Evolutionary conservation across 1,139 yeast genomes (phyloP).

Genomic region (Candida pseudoviswanathii): DNA sequence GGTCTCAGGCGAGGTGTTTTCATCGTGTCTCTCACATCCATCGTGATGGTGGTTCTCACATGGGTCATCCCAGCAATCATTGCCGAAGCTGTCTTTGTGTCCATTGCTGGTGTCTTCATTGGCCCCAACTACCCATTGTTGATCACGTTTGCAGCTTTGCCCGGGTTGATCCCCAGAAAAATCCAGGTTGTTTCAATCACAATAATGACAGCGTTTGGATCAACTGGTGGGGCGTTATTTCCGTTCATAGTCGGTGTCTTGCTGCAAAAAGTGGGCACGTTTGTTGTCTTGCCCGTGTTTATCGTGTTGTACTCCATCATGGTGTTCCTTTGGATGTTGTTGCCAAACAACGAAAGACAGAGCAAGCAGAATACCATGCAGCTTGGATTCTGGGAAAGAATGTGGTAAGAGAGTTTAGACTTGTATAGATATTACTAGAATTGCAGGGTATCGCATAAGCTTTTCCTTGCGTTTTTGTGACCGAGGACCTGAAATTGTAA

Average conservation of each 20-base stretch:
- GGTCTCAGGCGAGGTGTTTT: slow-evolving; percentile 55
- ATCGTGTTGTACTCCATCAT: slow-evolving; percentile 41
- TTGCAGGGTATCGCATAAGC: background rate
- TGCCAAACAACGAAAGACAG: slow-evolving; percentile 42
- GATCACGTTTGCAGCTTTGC: slow-evolving; percentile 43
- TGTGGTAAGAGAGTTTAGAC: slow-evolving; percentile 19
- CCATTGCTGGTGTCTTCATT: slow-evolving; percentile 49
- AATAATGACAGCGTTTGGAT: slow-evolving; percentile 60
- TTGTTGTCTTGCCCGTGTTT: slow-evolving; percentile 56
- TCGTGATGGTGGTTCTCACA: slow-evolving; percentile 40
- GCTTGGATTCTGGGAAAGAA: slow-evolving; percentile 22
- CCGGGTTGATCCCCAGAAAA: slow-evolving; percentile 51
- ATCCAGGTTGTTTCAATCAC: slow-evolving; percentile 57
- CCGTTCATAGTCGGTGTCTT: slow-evolving; percentile 59
- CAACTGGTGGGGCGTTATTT: slow-evolving; percentile 61
- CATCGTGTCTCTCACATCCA: slow-evolving; percentile 32
- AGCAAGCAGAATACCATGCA: slow-evolving; percentile 13
- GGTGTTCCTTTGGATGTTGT: slow-evolving; percentile 43
- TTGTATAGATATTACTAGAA: too few species aligned
- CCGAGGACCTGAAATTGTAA: background rate
- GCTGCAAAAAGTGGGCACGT: slow-evolving; percentile 54
- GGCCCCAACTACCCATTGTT: slow-evolving; percentile 62
- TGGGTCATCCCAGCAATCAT: slow-evolving; percentile 49
- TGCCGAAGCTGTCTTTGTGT: slow-evolving; percentile 47
- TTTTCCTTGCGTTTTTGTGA: background rate